Evolutionary conservation across 2,329 filamentous ascomycete species (phyloP), one percentile per base, ranked within the genome.

Genomic region (Pseudogymnoascus sp.): DNA sequence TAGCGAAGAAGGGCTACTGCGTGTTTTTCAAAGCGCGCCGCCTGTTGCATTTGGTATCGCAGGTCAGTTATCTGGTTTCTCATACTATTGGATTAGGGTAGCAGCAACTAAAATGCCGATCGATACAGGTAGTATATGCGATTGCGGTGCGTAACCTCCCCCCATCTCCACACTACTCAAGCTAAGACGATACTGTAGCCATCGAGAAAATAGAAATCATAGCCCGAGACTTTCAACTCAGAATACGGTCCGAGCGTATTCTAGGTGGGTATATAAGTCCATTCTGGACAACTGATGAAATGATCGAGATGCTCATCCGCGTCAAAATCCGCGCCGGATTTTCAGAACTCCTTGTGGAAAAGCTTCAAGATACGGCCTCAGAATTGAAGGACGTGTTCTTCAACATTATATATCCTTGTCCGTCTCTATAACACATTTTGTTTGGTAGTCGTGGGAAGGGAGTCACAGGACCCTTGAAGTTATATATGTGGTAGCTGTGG

Each of bases 71-170:
- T 17, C 17, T 17, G 17, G 17, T 17, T 17, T 17, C 17, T 17
- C 17, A 17, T 17, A 17, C 17, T 17, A 17, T 17, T 17, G 17
- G 17, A 17, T 17, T 17, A 17, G 17, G 17, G 17, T 17, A 17
- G 17, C 17, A 17, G 17, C 17, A 17, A 17, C 17, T 17, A 17
- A 17, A 17, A 17, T 17, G 17, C 17, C 17, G 17, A 17, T 17
- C 17, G 17, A 17, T 17, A 17, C 62, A 67, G 66, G 62, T 15
- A 62, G 60, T 54, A 65, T 67, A 39, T 61, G 62, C 41, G 58
- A 64, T 58, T 66, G 63, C 36, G 66, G 66, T 67, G 66, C 65
- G 61, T 40, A 59, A 21, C 7, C 31, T 21, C 44, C 17, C 26
- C 7, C 26, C 6, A 29, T 59, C 7, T n/a, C 47, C 17, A 21